phyloP scores from a whole-genome alignment of 2,329 filamentous ascomycete species.

The Colletotrichum orchidophilum region DNA sequence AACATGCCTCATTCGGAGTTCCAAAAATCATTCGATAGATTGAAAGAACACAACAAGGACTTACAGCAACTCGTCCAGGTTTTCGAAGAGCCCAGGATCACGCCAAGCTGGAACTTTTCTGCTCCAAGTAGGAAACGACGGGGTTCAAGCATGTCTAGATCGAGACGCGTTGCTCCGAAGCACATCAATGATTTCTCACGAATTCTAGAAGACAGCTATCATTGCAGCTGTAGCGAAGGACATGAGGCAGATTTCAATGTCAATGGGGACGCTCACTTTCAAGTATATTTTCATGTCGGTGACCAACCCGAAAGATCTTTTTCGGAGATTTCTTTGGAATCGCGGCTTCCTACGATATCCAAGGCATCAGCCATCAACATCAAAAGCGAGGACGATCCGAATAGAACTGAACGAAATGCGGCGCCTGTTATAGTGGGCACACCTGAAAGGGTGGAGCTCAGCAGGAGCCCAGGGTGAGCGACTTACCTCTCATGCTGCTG shows the following conservation, averaged over 20 bases:
- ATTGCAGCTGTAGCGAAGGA: neutral
- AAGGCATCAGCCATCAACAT: neutral
- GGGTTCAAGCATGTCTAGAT: neutral
- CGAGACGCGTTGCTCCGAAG: neutral
- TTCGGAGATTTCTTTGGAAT: neutral
- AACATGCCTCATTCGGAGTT: neutral
- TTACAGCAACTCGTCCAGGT: neutral
- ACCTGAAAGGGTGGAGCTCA: neutral
- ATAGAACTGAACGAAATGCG: neutral
- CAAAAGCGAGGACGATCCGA: neutral
- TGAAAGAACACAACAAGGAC: neutral
- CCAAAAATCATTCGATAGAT: neutral
- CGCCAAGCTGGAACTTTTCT: too few relatives aligned
- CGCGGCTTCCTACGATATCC: neutral
- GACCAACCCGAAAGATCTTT: neutral
- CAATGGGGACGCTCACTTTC: neutral
- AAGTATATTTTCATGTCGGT: neutral
- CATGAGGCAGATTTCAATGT: conserved; percentile 6
- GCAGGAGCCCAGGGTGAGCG: neutral
- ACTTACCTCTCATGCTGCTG: neutral
- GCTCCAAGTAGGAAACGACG: neutral
- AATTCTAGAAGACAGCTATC: neutral
- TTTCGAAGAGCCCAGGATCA: neutral
- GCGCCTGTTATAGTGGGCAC: neutral
- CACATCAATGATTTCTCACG: conserved; percentile 7